phyloP scores from a whole-genome alignment of 805 yeast species.

The Candida manassasensis region DNA sequence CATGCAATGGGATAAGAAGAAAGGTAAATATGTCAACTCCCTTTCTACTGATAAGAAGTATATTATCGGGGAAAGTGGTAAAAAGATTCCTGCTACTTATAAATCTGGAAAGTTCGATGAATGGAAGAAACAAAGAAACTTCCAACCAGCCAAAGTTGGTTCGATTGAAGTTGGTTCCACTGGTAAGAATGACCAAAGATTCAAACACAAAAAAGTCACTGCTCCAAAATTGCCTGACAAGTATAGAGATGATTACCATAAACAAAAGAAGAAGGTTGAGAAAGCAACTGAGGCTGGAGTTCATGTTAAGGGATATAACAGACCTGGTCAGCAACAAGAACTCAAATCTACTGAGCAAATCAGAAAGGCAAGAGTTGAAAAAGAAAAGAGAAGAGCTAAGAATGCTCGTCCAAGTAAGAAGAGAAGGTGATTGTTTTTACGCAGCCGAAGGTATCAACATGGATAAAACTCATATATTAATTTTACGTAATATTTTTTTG shows the following conservation, averaged over 20 bases:
- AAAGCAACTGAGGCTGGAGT: constrained; percentile 76
- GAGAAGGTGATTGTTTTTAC: constrained; percentile 13
- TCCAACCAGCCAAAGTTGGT: constrained; percentile 51
- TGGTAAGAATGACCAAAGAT: constrained; percentile 37
- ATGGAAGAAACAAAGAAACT: constrained; percentile 75
- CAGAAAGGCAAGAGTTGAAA: constrained; percentile 63
- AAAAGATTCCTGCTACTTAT: constrained; percentile 84
- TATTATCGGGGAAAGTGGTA: constrained; percentile 94
- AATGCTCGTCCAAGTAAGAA: constrained; percentile 67
- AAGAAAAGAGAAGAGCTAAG: constrained; percentile 76
- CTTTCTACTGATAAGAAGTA: constrained; percentile 78
- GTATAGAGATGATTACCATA: constrained; percentile 78
- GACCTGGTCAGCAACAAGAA: constrained; percentile 49
- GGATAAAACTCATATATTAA: constrained; percentile 1
- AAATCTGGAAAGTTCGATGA: constrained; percentile 87
- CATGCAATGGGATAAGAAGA: constrained; percentile 89
- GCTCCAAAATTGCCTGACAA: constrained; percentile 93
- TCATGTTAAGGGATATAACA: constrained; percentile 61
- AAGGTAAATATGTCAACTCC: constrained; percentile 81
- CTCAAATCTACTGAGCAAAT: constrained; percentile 68
- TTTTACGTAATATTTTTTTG: constrained; percentile 1
- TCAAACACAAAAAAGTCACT: constrained; percentile 65
- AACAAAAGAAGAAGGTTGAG: constrained; percentile 76
- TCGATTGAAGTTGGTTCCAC: constrained; percentile 41
- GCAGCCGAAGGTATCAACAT: background rate